Conservation (phyloP, 768 basidiomycete genomes). For the Termitomyces sp. region DNA sequence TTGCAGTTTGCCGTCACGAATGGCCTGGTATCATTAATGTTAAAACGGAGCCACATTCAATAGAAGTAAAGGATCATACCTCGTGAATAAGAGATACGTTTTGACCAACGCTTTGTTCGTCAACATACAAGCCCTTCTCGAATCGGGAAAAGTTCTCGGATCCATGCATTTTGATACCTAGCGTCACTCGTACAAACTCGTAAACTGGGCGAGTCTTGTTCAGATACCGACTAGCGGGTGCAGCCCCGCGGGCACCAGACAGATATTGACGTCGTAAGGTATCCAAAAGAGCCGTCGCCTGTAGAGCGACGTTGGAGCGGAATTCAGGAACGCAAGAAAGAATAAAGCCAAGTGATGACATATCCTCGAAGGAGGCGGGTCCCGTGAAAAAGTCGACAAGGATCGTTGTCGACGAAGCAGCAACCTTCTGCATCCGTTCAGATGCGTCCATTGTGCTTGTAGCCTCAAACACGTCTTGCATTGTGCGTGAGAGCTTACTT, state of each 20-base stretch:
- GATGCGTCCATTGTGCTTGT: conserved; percentile 71
- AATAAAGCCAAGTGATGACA: conserved; percentile 23
- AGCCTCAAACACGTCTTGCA: conserved; percentile 54
- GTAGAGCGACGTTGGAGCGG: conserved; percentile 48
- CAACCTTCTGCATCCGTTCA: conserved; percentile 69
- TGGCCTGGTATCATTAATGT: conserved; percentile 29
- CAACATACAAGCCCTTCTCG: conserved; percentile 59
- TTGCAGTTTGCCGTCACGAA: conserved; percentile 51
- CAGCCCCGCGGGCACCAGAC: conserved; percentile 50
- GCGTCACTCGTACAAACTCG: conserved; percentile 65
- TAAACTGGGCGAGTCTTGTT: conserved; percentile 71
- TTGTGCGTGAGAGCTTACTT: conserved; percentile 33
- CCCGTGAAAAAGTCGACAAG: conserved; percentile 62
- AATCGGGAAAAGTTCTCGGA: conserved; percentile 63
- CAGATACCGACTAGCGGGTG: conserved; percentile 67
- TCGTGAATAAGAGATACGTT: conserved; percentile 76
- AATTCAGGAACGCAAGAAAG: conserved; percentile 45
- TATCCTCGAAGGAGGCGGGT: conserved; percentile 27
- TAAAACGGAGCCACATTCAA: neutral
- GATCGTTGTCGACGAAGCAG: conserved; percentile 53
- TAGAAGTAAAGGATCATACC: conserved; percentile 32
- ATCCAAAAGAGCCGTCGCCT: conserved; percentile 42
- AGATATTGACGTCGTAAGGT: conserved; percentile 53
- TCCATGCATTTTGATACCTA: conserved; percentile 82
- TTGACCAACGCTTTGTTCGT: conserved; percentile 67